These are phyloP conservation scores for Circinella umbellata DNA, from an alignment of 371 early-diverging fungal genomes.

Conservation along the genomic window DNA sequence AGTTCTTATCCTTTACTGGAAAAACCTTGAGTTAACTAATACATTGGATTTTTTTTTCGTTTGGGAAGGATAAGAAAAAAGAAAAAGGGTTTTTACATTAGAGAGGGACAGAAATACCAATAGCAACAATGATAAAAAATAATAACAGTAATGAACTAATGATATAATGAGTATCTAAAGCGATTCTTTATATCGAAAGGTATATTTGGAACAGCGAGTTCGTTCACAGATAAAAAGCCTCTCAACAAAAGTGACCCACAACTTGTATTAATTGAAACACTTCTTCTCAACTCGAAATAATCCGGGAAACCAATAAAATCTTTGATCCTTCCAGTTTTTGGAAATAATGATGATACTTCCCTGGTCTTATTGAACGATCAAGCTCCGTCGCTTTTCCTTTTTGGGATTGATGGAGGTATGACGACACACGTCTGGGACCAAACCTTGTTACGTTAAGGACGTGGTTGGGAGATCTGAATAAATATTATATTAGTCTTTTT, in stretches of 20 bases:
- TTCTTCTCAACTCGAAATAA: neutral
- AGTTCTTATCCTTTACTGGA: too few relatives aligned
- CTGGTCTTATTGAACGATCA: slow-evolving; percentile 12
- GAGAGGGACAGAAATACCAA: too few relatives aligned
- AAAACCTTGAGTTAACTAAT: too few relatives aligned
- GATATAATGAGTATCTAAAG: too few relatives aligned
- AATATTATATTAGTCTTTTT: neutral
- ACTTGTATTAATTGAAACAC: neutral
- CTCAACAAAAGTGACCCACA: neutral
- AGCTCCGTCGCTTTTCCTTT: neutral
- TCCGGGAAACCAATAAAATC: neutral
- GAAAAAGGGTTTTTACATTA: too few relatives aligned
- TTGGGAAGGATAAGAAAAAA: too few relatives aligned
- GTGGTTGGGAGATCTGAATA: slow-evolving; percentile 19
- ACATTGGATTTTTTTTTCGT: too few relatives aligned
- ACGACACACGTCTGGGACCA: slow-evolving; percentile 20
- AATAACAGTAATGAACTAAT: too few relatives aligned
- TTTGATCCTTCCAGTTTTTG: slow-evolving; percentile 20
- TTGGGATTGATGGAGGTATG: slow-evolving; percentile 16
- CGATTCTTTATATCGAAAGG: too few relatives aligned
- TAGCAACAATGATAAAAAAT: too few relatives aligned
- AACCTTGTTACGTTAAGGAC: slow-evolving; percentile 22
- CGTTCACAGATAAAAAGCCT: neutral
- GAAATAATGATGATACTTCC: slow-evolving; percentile 23
- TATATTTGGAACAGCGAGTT: too few relatives aligned